These are phyloP conservation scores for Colletotrichum kahawae DNA, from an alignment of 2,329 filamentous ascomycete species.

Conservation along the genomic window DNA sequence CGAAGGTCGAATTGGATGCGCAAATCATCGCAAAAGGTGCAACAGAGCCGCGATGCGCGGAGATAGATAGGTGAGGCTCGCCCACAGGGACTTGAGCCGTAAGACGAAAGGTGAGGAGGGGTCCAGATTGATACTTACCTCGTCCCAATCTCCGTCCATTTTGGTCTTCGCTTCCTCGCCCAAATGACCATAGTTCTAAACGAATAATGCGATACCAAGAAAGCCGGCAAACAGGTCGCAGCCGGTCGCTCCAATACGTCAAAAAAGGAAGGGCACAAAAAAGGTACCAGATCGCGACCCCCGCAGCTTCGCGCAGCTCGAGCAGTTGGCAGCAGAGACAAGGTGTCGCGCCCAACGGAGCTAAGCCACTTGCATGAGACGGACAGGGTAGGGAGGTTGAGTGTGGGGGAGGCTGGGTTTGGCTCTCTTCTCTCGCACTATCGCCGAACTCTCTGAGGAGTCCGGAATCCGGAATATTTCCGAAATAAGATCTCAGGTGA, in stretches of 20 bases:
- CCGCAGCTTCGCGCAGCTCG: slow-evolving; percentile 11
- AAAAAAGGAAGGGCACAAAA: background rate
- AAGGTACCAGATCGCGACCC: background rate
- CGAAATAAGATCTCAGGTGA: background rate
- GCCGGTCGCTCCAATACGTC: background rate
- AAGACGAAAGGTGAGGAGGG: background rate
- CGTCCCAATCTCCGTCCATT: slow-evolving; percentile 74
- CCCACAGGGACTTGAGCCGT: background rate
- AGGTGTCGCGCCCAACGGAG: slow-evolving; percentile 3
- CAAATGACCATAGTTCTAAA: slow-evolving; percentile 34
- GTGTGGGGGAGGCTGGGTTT: slow-evolving; percentile 11
- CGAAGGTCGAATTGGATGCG: background rate
- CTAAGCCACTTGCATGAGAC: slow-evolving; percentile 15
- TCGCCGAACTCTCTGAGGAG: background rate
- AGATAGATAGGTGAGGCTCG: slow-evolving; percentile 8
- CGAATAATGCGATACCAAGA: background rate
- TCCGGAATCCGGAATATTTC: slow-evolving; percentile 12
- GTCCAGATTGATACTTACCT: slow-evolving; percentile 50
- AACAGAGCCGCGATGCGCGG: slow-evolving; percentile 8
- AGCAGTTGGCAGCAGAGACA: background rate
- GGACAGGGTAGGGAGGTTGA: slow-evolving; percentile 6
- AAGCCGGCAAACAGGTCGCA: background rate
- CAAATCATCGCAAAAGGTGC: background rate
- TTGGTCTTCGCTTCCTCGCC: slow-evolving; percentile 44
- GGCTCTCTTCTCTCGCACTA: background rate